Conservation (phyloP, 2,329 filamentous ascomycete species). For the Botrytis paeoniae region DNA sequence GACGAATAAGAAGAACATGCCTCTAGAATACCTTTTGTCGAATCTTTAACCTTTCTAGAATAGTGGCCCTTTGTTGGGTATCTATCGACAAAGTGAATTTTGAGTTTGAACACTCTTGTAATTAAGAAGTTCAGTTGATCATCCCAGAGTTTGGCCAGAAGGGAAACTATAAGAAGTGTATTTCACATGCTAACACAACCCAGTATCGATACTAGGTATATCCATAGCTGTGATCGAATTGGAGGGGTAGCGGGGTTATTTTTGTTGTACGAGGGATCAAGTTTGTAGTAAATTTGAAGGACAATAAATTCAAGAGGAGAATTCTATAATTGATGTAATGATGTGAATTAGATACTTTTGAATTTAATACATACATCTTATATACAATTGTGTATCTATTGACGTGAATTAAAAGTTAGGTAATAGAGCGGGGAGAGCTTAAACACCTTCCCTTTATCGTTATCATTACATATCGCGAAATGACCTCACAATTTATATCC, state of each 20-base stretch:
- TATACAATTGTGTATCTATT: neutral
- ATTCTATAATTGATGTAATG: too few species aligned
- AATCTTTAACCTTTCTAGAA: too few species aligned
- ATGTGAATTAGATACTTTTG: neutral
- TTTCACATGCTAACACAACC: neutral
- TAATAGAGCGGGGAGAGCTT: neutral
- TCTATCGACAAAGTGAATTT: neutral
- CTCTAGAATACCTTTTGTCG: too few species aligned
- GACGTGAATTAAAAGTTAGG: neutral
- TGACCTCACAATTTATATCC: neutral
- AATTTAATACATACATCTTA: neutral
- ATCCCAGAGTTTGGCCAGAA: too few species aligned
- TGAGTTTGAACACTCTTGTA: neutral
- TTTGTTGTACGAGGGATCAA: neutral
- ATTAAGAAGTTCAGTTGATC: neutral
- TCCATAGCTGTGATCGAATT: neutral
- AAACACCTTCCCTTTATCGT: neutral
- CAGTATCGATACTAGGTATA: neutral
- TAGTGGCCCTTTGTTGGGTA: too few species aligned
- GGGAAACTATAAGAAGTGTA: neutral
- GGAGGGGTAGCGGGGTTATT: neutral
- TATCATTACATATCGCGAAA: neutral
- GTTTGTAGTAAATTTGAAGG: too few species aligned
- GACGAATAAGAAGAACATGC: too few species aligned
- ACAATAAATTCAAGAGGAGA: too few species aligned